These are phyloP conservation scores for Pelagomonas calceolata DNA, from an alignment of 108 stramenopile species.

Conservation along the genomic window DNA sequence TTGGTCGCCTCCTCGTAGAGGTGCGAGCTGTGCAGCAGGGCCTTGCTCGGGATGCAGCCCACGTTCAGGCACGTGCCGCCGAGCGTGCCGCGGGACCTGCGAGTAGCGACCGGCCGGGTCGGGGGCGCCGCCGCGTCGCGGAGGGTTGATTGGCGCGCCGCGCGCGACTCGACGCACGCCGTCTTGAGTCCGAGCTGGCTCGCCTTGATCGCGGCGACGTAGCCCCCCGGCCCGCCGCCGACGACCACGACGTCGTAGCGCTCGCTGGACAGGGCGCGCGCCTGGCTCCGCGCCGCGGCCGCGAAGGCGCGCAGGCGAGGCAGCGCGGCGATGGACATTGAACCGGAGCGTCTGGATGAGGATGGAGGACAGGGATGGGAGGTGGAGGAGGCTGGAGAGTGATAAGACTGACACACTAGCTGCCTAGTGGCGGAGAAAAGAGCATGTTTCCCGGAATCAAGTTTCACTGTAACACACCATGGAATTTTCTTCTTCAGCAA, in stretches of 20 bases:
- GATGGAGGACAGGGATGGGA: too few species aligned
- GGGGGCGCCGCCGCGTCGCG: neutral
- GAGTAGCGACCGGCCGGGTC: conserved; percentile 53
- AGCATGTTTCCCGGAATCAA: too few species aligned
- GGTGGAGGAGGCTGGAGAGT: too few species aligned
- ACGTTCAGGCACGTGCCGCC: conserved; percentile 51
- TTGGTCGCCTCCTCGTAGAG: conserved; percentile 89
- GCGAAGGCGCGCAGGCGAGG: too few species aligned
- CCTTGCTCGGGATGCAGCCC: conserved; percentile 99
- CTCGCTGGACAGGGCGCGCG: too few species aligned
- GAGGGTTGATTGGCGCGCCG: conserved; percentile 60
- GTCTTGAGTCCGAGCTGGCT: conserved; percentile 94
- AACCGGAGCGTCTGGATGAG: too few species aligned
- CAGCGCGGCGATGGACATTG: too few species aligned
- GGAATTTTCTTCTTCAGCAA: too few species aligned
- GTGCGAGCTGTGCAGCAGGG: conserved; percentile 78
- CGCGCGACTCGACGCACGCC: conserved; percentile 95
- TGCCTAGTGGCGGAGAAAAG: too few species aligned
- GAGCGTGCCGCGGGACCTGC: conserved; percentile 15
- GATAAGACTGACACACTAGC: too few species aligned
- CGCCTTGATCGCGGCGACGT: conserved; percentile 98
- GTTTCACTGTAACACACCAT: too few species aligned
- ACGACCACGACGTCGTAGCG: neutral
- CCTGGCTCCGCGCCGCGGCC: too few species aligned
- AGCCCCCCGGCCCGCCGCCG: conserved; percentile 98